Evolutionary conservation across 805 yeast genomes (phyloP).

Genomic region (Starmerella ratchasimensis): DNA sequence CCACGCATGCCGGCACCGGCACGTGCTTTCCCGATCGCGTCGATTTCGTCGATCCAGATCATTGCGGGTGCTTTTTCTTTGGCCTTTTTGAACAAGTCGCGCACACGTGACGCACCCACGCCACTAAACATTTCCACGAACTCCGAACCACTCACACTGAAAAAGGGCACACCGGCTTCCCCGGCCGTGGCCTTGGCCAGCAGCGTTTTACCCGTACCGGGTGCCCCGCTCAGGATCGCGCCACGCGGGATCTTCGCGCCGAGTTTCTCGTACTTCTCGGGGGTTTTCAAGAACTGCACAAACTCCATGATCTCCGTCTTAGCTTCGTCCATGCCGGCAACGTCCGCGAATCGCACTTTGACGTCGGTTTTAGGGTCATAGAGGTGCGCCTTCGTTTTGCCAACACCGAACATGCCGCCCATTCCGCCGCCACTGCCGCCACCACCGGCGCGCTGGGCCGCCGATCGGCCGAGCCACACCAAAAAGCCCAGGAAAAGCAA

Average conservation of each 20-base stretch:
- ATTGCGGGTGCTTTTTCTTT: slow-evolving; percentile 82
- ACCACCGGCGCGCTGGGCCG: slow-evolving; percentile 28
- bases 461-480: slow-evolving; percentile 45
- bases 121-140: slow-evolving; percentile 97
- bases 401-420: slow-evolving; percentile 61
- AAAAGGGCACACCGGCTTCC: slow-evolving; percentile 89
- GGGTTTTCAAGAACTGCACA: slow-evolving; percentile 76
- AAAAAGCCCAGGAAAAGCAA: slow-evolving; percentile 67
- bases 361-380: slow-evolving; percentile 76
- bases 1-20: slow-evolving; percentile 44
- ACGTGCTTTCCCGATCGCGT: slow-evolving; percentile 84
- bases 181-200: slow-evolving; percentile 94
- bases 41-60: slow-evolving; percentile 86
- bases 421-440: slow-evolving; percentile 47
- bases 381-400: slow-evolving; percentile 51
- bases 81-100: slow-evolving; percentile 83
- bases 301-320: slow-evolving; percentile 93
- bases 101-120: slow-evolving; percentile 89
- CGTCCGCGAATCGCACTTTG: slow-evolving; percentile 71
- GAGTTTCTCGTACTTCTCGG: slow-evolving; percentile 65
- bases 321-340: slow-evolving; percentile 91
- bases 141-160: slow-evolving; percentile 84
- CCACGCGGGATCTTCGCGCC: slow-evolving; percentile 96
- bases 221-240: slow-evolving; percentile 87
- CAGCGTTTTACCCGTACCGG: slow-evolving; percentile 93